Percentiles rank a stretch among this genome's conserved stretches.
These are phyloP conservation scores for Trichophyton schoenleinii DNA, from an alignment of 2,329 filamentous ascomycete species.

Conservation along the genomic window DNA sequence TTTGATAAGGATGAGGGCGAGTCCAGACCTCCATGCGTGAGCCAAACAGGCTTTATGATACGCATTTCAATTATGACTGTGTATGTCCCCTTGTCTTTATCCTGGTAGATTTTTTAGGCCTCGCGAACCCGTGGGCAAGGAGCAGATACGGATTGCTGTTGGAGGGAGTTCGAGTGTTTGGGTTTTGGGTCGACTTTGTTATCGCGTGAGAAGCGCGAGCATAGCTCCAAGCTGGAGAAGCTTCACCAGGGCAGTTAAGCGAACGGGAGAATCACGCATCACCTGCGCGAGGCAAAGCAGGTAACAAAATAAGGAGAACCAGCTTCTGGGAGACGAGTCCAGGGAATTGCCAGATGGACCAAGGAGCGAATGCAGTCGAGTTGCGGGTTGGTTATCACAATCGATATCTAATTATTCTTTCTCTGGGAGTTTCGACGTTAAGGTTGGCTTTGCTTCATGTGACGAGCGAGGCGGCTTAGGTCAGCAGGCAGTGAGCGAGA, in stretches of 20 bases:
- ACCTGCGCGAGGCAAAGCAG: not conserved
- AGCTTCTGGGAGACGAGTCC: not conserved
- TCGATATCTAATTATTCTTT: too few relatives aligned
- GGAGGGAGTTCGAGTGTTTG: not conserved
- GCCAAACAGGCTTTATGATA: conserved; percentile 90
- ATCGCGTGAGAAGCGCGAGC: conserved; percentile 2
- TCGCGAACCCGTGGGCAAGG: not conserved
- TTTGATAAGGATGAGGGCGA: not conserved
- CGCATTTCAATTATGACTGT: conserved; percentile 43
- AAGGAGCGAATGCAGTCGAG: not conserved
- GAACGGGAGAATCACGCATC: not conserved
- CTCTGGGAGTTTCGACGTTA: not conserved
- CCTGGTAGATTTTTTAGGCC: not conserved
- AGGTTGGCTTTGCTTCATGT: not conserved
- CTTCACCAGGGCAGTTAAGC: not conserved
- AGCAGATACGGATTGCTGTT: not conserved
- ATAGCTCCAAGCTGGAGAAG: conserved; percentile 1
- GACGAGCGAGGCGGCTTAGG: not conserved
- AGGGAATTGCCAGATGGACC: not conserved
- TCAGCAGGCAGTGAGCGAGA: not conserved
- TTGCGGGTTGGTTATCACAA: too few relatives aligned
- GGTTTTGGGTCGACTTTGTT: not conserved
- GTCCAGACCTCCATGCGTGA: conserved; percentile 73
- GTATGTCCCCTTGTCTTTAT: not conserved
- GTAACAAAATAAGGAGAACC: not conserved